Conservation (phyloP, 345 rosid genomes). For the Eucalyptus brandiana region DNA sequence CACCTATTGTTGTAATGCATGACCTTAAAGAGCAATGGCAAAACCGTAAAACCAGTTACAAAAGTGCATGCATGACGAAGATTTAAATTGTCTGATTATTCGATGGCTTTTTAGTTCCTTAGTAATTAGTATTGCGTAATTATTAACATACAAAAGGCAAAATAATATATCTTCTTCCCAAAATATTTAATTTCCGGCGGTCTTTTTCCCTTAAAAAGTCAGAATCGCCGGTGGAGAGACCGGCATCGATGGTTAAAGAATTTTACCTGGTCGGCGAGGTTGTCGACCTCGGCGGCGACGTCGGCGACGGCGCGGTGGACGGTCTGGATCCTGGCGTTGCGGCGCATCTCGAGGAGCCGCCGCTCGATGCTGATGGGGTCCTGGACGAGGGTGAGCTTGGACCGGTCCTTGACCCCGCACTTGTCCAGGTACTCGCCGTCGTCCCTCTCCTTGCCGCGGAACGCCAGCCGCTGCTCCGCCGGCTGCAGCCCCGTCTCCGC, state of each 20-base stretch:
- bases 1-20: not conserved
- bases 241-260: not conserved
- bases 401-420: slow-evolving; percentile 43
- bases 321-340: slow-evolving; percentile 25
- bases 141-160: not conserved
- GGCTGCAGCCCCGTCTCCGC: slow-evolving; percentile 37
- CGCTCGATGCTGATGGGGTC: slow-evolving; percentile 47
- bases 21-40: not conserved
- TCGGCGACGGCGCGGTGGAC: slow-evolving; percentile 26
- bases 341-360: slow-evolving; percentile 30
- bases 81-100: not conserved
- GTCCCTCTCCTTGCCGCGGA: slow-evolving; percentile 33
- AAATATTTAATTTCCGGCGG: not conserved
- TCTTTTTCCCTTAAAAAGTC: not conserved
- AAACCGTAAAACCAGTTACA: not conserved
- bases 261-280: slow-evolving; percentile 39
- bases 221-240: not conserved
- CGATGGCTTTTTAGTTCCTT: not conserved
- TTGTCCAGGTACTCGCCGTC: slow-evolving; percentile 30
- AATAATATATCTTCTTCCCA: not conserved
- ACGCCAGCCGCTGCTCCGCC: slow-evolving; percentile 30
- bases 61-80: not conserved
- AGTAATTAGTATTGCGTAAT: not conserved
- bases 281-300: slow-evolving; percentile 34
- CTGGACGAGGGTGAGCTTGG: slow-evolving; percentile 30